Conservation (phyloP, 148 eudicot genomes). For the Rhododendron vialii region DNA sequence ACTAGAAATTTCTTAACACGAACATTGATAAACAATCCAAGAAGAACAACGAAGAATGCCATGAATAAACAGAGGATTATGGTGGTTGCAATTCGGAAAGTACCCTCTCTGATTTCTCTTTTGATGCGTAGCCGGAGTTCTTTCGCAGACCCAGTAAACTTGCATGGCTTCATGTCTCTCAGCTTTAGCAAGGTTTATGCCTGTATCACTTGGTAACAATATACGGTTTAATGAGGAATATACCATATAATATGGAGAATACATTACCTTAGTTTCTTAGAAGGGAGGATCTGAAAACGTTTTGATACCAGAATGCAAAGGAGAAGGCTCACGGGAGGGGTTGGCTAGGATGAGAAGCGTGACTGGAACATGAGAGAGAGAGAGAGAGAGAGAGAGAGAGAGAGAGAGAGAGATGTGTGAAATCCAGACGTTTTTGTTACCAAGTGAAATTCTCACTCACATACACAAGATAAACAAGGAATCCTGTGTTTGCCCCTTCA, state of each 20-base stretch:
- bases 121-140: constrained; percentile 20
- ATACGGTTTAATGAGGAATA: background rate
- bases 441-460: background rate
- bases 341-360: constrained; percentile 1
- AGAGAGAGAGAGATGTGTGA: background rate
- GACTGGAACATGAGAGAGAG: background rate
- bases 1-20: constrained; percentile 32
- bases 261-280: background rate
- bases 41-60: constrained; percentile 41
- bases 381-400: constrained; percentile 3
- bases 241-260: background rate
- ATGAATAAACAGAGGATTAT: constrained; percentile 41
- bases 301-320: background rate
- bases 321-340: background rate
- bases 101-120: constrained; percentile 28
- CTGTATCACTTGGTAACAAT: background rate
- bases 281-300: background rate
- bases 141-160: constrained; percentile 10
- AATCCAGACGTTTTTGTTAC: background rate
- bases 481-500: background rate
- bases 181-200: background rate
- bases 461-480: constrained; percentile 9
- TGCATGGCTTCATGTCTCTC: constrained; percentile 12
- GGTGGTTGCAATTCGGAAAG: constrained; percentile 48
- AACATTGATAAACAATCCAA: constrained; percentile 45